phyloP scores from a whole-genome alignment of 2,329 filamentous ascomycete genomes.

The Penicillium sp. region DNA sequence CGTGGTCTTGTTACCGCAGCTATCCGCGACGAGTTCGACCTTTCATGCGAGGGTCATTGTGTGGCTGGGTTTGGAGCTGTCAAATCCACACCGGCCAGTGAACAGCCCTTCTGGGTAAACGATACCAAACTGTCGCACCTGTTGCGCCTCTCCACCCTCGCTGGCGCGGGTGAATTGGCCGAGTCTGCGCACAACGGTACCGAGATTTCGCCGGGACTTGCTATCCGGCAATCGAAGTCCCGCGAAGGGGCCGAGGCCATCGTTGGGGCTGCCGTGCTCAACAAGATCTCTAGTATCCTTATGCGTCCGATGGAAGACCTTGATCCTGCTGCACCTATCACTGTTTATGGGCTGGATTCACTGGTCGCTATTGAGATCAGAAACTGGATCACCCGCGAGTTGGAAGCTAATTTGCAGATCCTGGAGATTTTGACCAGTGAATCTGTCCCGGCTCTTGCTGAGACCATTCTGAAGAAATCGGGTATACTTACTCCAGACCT shows the following conservation, averaged over 20 bases:
- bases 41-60: slow-evolving; percentile 16
- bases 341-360: slow-evolving; percentile 24
- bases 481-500: slow-evolving; percentile 11
- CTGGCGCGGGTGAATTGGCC: slow-evolving; percentile 4
- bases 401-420: slow-evolving; percentile 19
- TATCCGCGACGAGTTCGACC: slow-evolving; percentile 17
- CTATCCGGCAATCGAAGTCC: slow-evolving; percentile 12
- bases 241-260: slow-evolving; percentile 8
- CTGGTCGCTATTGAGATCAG: slow-evolving; percentile 27
- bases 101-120: slow-evolving; percentile 19
- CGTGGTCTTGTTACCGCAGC: slow-evolving; percentile 18
- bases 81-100: slow-evolving; percentile 11
- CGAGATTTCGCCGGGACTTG: slow-evolving; percentile 12
- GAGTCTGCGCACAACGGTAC: slow-evolving; percentile 6
- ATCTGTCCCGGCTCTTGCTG: slow-evolving; percentile 17
- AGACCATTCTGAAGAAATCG: slow-evolving; percentile 19
- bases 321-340: slow-evolving; percentile 13
- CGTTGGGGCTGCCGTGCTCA: slow-evolving; percentile 7
- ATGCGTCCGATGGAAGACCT: slow-evolving; percentile 19
- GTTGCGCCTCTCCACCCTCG: slow-evolving; percentile 17
- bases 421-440: slow-evolving; percentile 23
- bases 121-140: slow-evolving; percentile 17
- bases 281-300: slow-evolving; percentile 18
- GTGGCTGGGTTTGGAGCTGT: slow-evolving; percentile 18
- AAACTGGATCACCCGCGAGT: slow-evolving; percentile 23